Conservation (phyloP, 2,329 filamentous ascomycete species). For the Colletotrichum sp. region DNA sequence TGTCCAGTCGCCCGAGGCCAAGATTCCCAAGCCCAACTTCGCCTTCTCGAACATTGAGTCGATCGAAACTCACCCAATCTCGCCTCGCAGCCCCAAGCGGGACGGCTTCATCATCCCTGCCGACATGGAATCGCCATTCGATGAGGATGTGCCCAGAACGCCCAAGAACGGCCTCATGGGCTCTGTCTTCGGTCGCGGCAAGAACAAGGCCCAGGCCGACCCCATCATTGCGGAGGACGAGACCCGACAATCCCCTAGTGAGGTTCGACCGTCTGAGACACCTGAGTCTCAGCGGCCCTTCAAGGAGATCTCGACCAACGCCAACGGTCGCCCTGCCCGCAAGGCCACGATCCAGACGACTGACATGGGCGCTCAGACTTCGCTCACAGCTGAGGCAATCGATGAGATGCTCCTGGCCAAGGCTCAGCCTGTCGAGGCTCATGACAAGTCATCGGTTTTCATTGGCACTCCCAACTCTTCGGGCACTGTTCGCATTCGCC, state of each 20-base stretch:
- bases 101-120: constrained; percentile 63
- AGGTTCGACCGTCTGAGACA: constrained; percentile 45
- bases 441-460: constrained; percentile 36
- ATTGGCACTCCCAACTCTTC: constrained; percentile 42
- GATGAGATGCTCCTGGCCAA: constrained; percentile 74
- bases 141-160: constrained; percentile 39
- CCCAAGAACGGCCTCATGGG: constrained; percentile 44
- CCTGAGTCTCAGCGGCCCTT: constrained; percentile 64
- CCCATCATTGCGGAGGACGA: constrained; percentile 69
- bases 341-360: constrained; percentile 51
- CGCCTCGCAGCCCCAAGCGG: constrained; percentile 55
- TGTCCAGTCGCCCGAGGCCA: constrained; percentile 30
- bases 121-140: constrained; percentile 40
- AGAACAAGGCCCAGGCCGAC: constrained; percentile 38
- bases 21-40: constrained; percentile 32
- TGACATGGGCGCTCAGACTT: constrained; percentile 82
- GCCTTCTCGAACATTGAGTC: constrained; percentile 51
- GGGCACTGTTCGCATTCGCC: constrained; percentile 48
- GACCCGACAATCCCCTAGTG: constrained; percentile 58
- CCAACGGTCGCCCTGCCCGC: constrained; percentile 42
- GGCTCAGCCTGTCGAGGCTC: constrained; percentile 30
- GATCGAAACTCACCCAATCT: constrained; percentile 51
- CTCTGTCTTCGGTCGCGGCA: constrained; percentile 51
- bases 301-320: constrained; percentile 67
- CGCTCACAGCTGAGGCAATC: constrained; percentile 81